Evolutionary conservation across 345 rosid species (phyloP).

Genomic region (Camelina neglecta): DNA sequence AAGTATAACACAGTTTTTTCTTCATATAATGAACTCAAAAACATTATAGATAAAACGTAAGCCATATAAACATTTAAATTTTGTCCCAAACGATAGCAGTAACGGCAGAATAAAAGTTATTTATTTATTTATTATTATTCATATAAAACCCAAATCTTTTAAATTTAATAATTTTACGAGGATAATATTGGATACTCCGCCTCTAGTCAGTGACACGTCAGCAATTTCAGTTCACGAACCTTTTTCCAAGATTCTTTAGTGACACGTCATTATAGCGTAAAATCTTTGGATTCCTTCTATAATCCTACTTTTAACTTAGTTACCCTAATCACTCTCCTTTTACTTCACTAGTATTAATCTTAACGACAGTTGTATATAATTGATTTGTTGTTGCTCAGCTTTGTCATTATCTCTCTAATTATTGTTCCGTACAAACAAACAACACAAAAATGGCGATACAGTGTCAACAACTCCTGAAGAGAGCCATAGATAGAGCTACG

Average conservation of each 20-base stretch:
- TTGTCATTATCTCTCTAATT: neutral
- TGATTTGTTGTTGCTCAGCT: neutral
- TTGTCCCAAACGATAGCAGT: too few relatives aligned
- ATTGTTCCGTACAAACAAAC: neutral
- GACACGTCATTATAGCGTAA: slow-evolving; percentile 10
- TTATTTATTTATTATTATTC: too few relatives aligned
- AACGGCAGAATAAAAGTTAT: too few relatives aligned
- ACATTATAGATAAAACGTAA: too few relatives aligned
- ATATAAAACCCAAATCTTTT: too few relatives aligned
- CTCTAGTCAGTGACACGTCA: slow-evolving; percentile 32
- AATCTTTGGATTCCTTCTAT: too few relatives aligned
- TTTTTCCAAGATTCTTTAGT: too few relatives aligned
- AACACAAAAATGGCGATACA: slow-evolving; percentile 50
- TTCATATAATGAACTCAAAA: too few relatives aligned
- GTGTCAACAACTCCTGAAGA: slow-evolving; percentile 49
- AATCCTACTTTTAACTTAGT: neutral
- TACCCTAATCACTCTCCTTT: neutral
- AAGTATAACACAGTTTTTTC: too few relatives aligned
- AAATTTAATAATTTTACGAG: neutral
- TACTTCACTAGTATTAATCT: neutral
- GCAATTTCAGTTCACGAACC: too few relatives aligned
- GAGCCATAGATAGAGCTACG: slow-evolving; percentile 39
- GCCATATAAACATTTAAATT: too few relatives aligned
- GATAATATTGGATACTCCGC: slow-evolving; percentile 20
- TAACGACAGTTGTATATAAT: neutral